Evolutionary conservation across 1,284 basidiomycete genomes (phyloP).

Genomic region (Volvariella surrecta): DNA sequence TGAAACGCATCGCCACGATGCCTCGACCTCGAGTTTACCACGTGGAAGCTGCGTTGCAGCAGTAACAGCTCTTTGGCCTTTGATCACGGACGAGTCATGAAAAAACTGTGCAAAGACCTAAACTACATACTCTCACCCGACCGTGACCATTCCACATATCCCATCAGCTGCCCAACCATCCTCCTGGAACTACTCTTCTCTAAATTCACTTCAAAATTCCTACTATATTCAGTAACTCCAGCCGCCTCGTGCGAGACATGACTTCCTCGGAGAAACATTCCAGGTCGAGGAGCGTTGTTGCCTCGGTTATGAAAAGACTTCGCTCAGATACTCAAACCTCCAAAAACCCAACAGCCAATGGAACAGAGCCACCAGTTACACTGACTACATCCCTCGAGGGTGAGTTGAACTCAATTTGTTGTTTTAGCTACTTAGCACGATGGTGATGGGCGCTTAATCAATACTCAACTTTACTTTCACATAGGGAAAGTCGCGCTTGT

Average conservation of each 20-base stretch:
- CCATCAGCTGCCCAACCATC: too few relatives aligned
- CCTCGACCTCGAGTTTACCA: too few relatives aligned
- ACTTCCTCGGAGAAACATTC: slow-evolving; percentile 53
- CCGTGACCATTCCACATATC: too few relatives aligned
- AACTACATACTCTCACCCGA: too few relatives aligned
- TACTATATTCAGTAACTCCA: slow-evolving; percentile 87
- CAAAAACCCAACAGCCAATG: not conserved
- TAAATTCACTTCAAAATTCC: too few relatives aligned
- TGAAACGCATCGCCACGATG: too few relatives aligned
- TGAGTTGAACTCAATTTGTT: not conserved
- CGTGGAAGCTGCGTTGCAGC: too few relatives aligned
- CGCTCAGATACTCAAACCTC: not conserved
- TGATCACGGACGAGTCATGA: too few relatives aligned
- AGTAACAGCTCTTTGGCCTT: too few relatives aligned
- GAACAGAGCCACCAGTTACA: not conserved
- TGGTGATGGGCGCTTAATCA: not conserved
- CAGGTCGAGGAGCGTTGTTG: not conserved
- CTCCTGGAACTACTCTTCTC: too few relatives aligned
- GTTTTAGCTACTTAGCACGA: not conserved
- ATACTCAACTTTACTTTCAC: not conserved
- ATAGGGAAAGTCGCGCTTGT: slow-evolving; percentile 45
- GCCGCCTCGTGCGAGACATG: slow-evolving; percentile 83
- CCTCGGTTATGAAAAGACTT: slow-evolving; percentile 1
- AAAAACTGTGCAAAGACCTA: too few relatives aligned
- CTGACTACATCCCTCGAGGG: slow-evolving; percentile 6